Conservation (phyloP, 2,329 filamentous ascomycete species). For the Hypoxylon sp. region DNA sequence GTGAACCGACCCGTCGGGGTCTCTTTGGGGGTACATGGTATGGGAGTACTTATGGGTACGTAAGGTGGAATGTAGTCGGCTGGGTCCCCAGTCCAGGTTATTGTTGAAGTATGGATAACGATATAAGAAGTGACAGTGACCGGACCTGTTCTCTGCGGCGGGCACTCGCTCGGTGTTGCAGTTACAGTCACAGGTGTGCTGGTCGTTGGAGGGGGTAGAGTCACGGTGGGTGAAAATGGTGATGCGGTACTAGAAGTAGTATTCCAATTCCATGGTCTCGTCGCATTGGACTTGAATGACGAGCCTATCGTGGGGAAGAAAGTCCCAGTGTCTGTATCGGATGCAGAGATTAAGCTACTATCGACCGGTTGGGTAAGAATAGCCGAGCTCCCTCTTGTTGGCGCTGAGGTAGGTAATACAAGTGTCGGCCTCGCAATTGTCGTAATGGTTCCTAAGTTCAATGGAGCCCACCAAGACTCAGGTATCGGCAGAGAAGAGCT, state of each 20-base stretch:
- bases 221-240: constrained; percentile 21
- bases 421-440: constrained; percentile 44
- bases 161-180: constrained; percentile 43
- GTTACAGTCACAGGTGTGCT: constrained; percentile 26
- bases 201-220: constrained; percentile 18
- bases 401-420: constrained; percentile 35
- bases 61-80: constrained; percentile 64
- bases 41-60: constrained; percentile 59
- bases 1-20: constrained; percentile 50
- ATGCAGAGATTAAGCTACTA: constrained; percentile 23
- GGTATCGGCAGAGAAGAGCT: constrained; percentile 17
- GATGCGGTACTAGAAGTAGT: constrained; percentile 33
- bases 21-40: constrained; percentile 55
- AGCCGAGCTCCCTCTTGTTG: constrained; percentile 20
- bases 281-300: constrained; percentile 32
- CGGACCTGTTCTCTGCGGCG: constrained; percentile 47
- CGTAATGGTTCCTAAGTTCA: constrained; percentile 46
- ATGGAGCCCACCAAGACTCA: constrained; percentile 22
- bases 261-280: constrained; percentile 43
- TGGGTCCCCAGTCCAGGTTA: constrained; percentile 64
- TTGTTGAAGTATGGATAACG: constrained; percentile 65
- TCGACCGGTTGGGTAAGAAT: constrained; percentile 7
- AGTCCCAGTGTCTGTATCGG: constrained; percentile 5
- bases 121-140: constrained; percentile 60
- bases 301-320: constrained; percentile 25